Base-by-base conservation (phyloP, 1,284 basidiomycete genomes). In the Blastosporella zonata region DNA sequence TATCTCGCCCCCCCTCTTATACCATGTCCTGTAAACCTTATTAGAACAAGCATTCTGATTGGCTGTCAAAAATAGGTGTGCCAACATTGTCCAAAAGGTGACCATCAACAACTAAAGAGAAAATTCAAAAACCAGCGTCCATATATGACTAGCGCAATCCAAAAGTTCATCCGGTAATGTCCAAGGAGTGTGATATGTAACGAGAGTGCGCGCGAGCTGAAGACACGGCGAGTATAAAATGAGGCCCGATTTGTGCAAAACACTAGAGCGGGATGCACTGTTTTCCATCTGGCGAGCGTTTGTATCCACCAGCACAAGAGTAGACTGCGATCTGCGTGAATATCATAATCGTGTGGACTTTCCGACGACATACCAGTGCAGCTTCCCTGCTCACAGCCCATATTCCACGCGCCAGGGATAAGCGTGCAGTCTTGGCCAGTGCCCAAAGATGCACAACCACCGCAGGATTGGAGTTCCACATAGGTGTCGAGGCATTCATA, bases 391-490 rank as follows among this genome's bases (percentile, higher is more conserved):
- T 79, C 74, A 65, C 90, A 92, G 13, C 78, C 82, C 49, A 89
- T 85, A 53, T 82, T 82, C 72, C 78, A 75, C 18, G 76, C 80
- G 55, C 82, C 76, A 33, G 69, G 56, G 54, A 92, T 87, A 27
- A 73, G 64, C 25, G 80, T 82, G 68, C 88, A 92, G 65, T 92
- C 84, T 59, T 79, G 69, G 25, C 89, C 89, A 44, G 74, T 63
- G 27, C 82, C 81, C 22, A 73, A 67, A 6, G 78, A 75, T 3
- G 77, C 67, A 62, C 88, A 92, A 35, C 90, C 90, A 59, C 88
- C 88, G 64, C 89, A 92, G 41, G 80, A 78, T 53, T 74, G 69
- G 34, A 85, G 71, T 54, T 86, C 82, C 25, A 66, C 66, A 10
- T 61, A 55, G 43, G 72, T 74, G 62, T 85, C 80, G 37, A 84